Conservation (phyloP, 2,329 filamentous ascomycete species). For the Exophiala calicioides region DNA sequence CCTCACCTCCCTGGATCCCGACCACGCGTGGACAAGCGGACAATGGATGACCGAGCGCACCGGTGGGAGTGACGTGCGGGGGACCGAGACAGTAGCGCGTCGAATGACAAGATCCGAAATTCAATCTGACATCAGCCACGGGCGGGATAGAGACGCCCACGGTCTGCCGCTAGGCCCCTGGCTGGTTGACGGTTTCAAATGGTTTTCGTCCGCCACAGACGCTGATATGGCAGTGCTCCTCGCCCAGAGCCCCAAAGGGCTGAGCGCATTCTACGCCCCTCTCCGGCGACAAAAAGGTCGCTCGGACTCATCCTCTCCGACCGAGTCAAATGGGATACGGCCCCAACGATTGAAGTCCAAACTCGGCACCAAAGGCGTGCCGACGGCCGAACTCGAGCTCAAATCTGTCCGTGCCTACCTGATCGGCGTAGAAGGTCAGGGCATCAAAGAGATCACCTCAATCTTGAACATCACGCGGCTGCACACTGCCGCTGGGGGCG, state of each 20-base stretch:
- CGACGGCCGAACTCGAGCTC: constrained; percentile 71
- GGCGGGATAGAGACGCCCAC: constrained; percentile 34
- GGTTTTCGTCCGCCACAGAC: constrained; percentile 69
- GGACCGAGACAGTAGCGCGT: constrained; percentile 38
- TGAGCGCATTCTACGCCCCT: constrained; percentile 67
- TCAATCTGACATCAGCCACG: constrained; percentile 13
- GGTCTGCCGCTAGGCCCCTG: constrained; percentile 52
- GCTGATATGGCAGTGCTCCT: constrained; percentile 65
- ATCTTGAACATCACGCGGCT: constrained; percentile 66
- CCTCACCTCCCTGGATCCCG: constrained; percentile 33
- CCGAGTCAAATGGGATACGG: constrained; percentile 60
- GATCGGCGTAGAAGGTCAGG: constrained; percentile 65
- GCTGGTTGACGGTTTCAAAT: constrained; percentile 67
- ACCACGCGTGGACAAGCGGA: constrained; percentile 39
- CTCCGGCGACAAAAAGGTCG: constrained; percentile 41
- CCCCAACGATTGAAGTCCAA: constrained; percentile 73
- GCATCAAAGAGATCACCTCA: constrained; percentile 67
- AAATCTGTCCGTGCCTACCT: constrained; percentile 65
- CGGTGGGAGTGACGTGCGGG: constrained; percentile 40
- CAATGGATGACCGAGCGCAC: constrained; percentile 44
- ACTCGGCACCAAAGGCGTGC: constrained; percentile 67
- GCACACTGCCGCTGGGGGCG: constrained; percentile 43
- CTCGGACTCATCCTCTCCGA: constrained; percentile 3
- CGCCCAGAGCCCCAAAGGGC: constrained; percentile 57
- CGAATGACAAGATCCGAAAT: constrained; percentile 19